These are phyloP conservation scores for Astrothelium macrocarpum DNA, from an alignment of 495 filamentous ascomycete species.

Conservation along the genomic window DNA sequence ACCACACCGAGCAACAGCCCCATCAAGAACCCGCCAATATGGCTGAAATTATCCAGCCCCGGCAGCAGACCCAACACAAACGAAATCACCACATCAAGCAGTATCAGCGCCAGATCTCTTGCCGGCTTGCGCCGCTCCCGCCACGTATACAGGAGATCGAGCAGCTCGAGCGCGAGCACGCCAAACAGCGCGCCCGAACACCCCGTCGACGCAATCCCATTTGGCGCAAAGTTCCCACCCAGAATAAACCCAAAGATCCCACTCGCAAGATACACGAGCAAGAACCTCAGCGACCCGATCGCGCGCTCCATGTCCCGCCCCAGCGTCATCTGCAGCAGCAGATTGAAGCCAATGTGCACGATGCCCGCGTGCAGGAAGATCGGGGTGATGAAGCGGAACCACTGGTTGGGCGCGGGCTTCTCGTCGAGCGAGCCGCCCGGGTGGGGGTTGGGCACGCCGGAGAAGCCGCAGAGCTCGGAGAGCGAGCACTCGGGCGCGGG, in stretches of 20 bases:
- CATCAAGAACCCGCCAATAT: slow-evolving; percentile 94
- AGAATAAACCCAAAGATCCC: slow-evolving; percentile 96
- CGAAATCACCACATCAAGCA: slow-evolving; percentile 74
- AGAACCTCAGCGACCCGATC: slow-evolving; percentile 78
- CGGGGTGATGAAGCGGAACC: slow-evolving; percentile 90
- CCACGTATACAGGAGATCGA: slow-evolving; percentile 93
- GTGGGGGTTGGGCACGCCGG: slow-evolving; percentile 55
- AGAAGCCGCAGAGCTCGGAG: slow-evolving; percentile 71
- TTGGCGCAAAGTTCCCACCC: slow-evolving; percentile 82
- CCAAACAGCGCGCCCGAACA: slow-evolving; percentile 88
- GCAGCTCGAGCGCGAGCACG: slow-evolving; percentile 72
- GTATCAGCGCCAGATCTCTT: slow-evolving; percentile 73
- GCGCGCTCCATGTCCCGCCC: slow-evolving; percentile 82
- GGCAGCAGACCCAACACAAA: slow-evolving; percentile 90
- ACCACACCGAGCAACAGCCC: slow-evolving; percentile 79
- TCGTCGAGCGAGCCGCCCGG: slow-evolving; percentile 35
- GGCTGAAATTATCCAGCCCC: slow-evolving; percentile 91
- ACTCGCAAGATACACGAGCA: slow-evolving; percentile 75
- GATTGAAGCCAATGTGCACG: slow-evolving; percentile 90
- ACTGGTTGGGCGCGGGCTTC: slow-evolving; percentile 67
- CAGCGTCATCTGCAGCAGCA: slow-evolving; percentile 78
- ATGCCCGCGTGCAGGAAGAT: slow-evolving; percentile 93
- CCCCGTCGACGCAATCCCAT: slow-evolving; percentile 70
- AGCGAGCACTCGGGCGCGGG: slow-evolving; percentile 49
- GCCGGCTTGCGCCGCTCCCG: slow-evolving; percentile 58